Evolutionary conservation across 2,329 filamentous ascomycete species (phyloP).

Genomic region (Claviceps sorghi): DNA sequence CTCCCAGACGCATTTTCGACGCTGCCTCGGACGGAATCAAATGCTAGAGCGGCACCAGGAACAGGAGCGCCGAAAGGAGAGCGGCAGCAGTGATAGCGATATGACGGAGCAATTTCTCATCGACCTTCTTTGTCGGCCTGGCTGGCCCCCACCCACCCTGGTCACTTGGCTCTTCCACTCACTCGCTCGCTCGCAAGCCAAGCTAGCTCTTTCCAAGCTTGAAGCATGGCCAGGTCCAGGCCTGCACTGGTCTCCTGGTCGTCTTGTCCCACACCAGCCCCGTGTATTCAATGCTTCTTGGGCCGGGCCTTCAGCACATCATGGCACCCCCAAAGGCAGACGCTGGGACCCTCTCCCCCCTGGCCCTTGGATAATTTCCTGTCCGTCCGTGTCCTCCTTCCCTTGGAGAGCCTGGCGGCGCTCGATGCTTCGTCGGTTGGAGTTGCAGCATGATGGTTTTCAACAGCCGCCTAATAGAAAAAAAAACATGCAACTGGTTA

Average conservation of each 20-base stretch:
- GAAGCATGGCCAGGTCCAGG: background rate
- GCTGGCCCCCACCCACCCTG: slow-evolving; percentile 4
- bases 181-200: background rate
- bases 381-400: background rate
- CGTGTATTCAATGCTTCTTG: slow-evolving; percentile 1
- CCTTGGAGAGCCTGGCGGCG: background rate
- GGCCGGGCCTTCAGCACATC: slow-evolving; percentile 1
- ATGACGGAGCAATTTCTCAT: slow-evolving; percentile 4
- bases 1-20: background rate
- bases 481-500: background rate
- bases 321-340: slow-evolving; percentile 3
- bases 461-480: background rate
- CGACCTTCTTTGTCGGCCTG: slow-evolving; percentile 1
- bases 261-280: slow-evolving; percentile 7
- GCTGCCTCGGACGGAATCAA: background rate
- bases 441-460: background rate
- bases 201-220: background rate
- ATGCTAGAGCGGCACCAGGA: background rate
- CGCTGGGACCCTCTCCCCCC: slow-evolving; percentile 4
- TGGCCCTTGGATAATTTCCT: slow-evolving; percentile 6
- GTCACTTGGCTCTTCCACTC: background rate
- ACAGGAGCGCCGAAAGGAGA: no score
- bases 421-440: background rate
- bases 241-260: background rate
- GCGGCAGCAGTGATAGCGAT: background rate